Evolutionary conservation across 139 green algal species (phyloP).

Genomic region (Nannochloris sp.): DNA sequence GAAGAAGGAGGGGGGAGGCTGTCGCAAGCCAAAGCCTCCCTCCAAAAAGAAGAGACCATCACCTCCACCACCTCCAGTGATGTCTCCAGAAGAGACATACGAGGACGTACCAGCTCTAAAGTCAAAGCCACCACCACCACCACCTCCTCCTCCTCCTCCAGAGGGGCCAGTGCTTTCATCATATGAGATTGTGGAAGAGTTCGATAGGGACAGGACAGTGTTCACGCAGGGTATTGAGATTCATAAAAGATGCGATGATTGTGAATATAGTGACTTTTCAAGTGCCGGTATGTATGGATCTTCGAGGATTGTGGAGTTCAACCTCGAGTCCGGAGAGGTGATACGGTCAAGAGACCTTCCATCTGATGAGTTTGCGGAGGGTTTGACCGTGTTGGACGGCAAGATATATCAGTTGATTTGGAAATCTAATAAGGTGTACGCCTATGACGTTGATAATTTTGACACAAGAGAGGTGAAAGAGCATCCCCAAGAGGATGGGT

Average conservation of each 20-base stretch:
- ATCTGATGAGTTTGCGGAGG: constrained; percentile 68
- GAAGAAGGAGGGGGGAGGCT: too few relatives aligned
- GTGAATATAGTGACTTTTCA: constrained; percentile 67
- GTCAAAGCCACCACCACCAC: not conserved
- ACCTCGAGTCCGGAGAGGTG: constrained; percentile 50
- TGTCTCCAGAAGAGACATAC: not conserved
- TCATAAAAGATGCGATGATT: constrained; percentile 42
- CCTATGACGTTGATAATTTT: constrained; percentile 31
- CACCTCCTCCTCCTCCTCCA: not conserved
- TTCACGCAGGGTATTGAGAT: constrained; percentile 81
- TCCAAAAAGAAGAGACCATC: too few relatives aligned
- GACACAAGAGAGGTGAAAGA: constrained; percentile 17
- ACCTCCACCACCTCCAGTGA: too few relatives aligned
- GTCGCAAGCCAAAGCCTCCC: too few relatives aligned
- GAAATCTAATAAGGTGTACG: constrained; percentile 28
- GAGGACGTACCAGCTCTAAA: not conserved
- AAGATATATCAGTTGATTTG: constrained; percentile 70
- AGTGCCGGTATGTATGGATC: constrained; percentile 66
- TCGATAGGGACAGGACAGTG: constrained; percentile 56
- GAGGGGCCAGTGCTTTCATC: constrained; percentile 18
- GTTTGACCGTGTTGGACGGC: constrained; percentile 43
- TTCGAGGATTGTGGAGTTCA: constrained; percentile 55
- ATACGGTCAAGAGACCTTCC: constrained; percentile 20
- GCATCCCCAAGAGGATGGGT: constrained; percentile 48
- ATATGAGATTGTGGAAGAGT: constrained; percentile 50